A percentile compares a stretch with the other conserved stretches of the same genome.
phyloP scores from a whole-genome alignment of 2,329 filamentous ascomycete genomes.

The Clonostachys byssicola region DNA sequence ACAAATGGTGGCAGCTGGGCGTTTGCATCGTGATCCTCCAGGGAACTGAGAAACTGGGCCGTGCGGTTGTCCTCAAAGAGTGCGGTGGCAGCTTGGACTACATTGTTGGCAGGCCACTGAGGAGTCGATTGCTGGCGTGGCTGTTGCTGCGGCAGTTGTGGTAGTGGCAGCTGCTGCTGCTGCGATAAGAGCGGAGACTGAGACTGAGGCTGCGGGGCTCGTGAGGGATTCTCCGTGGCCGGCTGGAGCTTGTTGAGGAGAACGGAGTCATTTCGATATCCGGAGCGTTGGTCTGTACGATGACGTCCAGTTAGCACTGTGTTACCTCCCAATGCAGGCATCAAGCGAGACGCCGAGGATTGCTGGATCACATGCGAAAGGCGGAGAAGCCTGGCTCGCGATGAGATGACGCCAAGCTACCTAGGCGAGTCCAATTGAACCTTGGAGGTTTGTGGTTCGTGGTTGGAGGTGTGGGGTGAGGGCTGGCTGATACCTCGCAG shows the following conservation, averaged over 20 bases:
- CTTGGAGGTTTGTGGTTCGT: constrained; percentile 4
- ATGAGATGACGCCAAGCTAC: neutral
- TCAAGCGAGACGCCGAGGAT: too few relatives aligned
- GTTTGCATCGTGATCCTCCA: constrained; percentile 38
- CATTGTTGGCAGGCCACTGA: neutral
- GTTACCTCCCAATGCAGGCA: too few relatives aligned
- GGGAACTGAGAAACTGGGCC: constrained; percentile 37
- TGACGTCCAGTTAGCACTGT: too few relatives aligned
- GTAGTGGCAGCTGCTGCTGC: constrained; percentile 1
- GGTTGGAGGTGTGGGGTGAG: neutral
- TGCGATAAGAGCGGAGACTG: neutral
- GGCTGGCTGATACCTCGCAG: too few relatives aligned
- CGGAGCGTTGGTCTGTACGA: constrained; percentile 27
- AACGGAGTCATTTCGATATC: constrained; percentile 24
- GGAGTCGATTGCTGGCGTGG: neutral
- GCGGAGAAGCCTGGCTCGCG: neutral
- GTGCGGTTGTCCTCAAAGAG: constrained; percentile 31
- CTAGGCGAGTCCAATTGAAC: constrained; percentile 4
- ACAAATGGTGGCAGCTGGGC: constrained; percentile 64
- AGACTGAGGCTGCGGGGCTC: constrained; percentile 1
- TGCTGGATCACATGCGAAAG: neutral
- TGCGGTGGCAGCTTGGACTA: constrained; percentile 16
- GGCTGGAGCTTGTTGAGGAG: constrained; percentile 21
- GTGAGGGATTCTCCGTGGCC: constrained; percentile 5
- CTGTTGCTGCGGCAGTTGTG: neutral